Conservation (phyloP, 2,329 filamentous ascomycete genomes). For the Fusarium robinianum region DNA sequence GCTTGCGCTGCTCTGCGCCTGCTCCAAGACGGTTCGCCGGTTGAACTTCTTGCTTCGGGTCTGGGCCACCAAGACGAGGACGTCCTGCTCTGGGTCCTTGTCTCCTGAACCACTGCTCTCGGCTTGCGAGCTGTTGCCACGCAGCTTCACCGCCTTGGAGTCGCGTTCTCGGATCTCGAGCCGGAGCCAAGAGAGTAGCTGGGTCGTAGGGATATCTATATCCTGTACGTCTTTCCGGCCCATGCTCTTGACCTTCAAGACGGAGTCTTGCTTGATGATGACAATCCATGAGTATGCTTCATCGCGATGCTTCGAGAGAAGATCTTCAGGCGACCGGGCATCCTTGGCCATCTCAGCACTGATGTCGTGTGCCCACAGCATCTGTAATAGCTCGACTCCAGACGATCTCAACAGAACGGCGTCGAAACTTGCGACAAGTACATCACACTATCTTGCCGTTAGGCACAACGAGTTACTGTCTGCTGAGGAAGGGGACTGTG, state of each 20-base stretch:
- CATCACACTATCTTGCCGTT: constrained; percentile 85
- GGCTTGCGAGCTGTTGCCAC: constrained; percentile 37
- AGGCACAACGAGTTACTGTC: not conserved
- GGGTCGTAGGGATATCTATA: constrained; percentile 71
- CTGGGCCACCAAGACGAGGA: constrained; percentile 81
- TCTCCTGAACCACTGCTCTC: constrained; percentile 38
- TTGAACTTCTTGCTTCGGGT: constrained; percentile 92
- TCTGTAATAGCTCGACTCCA: constrained; percentile 76
- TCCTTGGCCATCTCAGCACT: constrained; percentile 87
- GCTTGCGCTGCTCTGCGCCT: constrained; percentile 64
- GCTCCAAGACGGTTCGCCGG: constrained; percentile 82
- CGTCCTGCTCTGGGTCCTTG: constrained; percentile 65
- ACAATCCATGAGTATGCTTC: constrained; percentile 85
- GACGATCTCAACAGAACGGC: constrained; percentile 72
- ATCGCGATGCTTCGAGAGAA: constrained; percentile 75
- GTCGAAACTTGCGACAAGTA: constrained; percentile 88
- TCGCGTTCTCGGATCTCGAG: constrained; percentile 82
- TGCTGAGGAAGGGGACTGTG: not conserved
- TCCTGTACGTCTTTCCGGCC: constrained; percentile 75
- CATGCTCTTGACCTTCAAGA: constrained; percentile 79
- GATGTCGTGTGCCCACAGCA: constrained; percentile 81
- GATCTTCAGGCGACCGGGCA: constrained; percentile 76
- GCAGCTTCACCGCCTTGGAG: constrained; percentile 58
- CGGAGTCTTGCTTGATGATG: constrained; percentile 78
- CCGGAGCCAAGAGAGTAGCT: constrained; percentile 80